Percentiles rank a stretch among this genome's conserved stretches.
phyloP scores from a whole-genome alignment of 2,329 filamentous ascomycete genomes.

The Cadophora malorum region DNA sequence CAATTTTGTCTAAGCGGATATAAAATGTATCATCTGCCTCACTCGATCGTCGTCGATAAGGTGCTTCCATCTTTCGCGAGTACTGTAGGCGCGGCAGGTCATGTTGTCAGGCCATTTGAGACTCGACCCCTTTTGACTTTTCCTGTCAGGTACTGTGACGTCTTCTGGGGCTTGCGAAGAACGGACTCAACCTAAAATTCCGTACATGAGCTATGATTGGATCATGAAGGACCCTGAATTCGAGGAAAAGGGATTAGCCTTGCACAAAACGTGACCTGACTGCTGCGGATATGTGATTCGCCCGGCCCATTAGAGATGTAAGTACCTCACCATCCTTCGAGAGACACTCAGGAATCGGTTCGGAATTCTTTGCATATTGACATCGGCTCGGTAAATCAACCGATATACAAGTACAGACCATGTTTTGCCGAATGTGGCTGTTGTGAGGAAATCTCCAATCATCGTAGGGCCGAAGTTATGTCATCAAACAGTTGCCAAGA shows the following conservation, averaged over 20 bases:
- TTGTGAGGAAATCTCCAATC: too few species aligned
- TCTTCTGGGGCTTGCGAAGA: background rate
- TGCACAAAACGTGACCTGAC: background rate
- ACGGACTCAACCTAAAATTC: slow-evolving; percentile 6
- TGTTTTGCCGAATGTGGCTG: too few species aligned
- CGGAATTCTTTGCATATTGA: too few species aligned
- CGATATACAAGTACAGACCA: too few species aligned
- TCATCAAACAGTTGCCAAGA: background rate
- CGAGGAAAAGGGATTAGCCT: background rate
- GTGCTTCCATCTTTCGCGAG: background rate
- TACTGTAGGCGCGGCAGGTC: background rate
- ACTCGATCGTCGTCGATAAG: background rate
- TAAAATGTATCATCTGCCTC: too few species aligned
- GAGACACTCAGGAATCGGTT: too few species aligned
- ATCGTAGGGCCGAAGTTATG: background rate
- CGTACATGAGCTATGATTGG: background rate
- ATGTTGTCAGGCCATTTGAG: background rate
- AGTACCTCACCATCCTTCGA: too few species aligned
- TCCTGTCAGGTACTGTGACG: slow-evolving; percentile 8
- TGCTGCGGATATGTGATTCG: background rate
- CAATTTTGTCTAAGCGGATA: too few species aligned
- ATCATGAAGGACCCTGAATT: background rate
- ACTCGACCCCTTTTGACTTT: background rate
- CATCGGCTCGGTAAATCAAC: too few species aligned
- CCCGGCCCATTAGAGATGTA: too few species aligned